Conservation (phyloP, 306 rosid species). For the Sesbania bispinosa region DNA sequence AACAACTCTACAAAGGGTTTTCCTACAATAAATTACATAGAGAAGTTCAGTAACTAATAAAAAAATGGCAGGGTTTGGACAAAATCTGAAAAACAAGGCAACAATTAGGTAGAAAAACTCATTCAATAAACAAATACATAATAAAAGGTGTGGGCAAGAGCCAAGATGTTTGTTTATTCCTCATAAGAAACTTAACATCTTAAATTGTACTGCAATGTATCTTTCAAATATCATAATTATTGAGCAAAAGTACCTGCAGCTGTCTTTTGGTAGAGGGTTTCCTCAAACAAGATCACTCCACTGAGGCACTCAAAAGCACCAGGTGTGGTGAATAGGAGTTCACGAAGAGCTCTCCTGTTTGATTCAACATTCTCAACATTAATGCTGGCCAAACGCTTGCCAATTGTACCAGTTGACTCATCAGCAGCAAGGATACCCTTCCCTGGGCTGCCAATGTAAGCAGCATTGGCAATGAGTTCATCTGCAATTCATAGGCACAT, state of each 20-base stretch:
- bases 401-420: slow-evolving; percentile 93
- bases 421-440: slow-evolving; percentile 99
- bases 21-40: slow-evolving; percentile 35
- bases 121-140: neutral
- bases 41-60: neutral
- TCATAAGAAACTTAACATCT: too few species aligned
- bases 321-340: slow-evolving; percentile 86
- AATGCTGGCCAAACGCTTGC: slow-evolving; percentile 83
- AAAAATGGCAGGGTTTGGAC: neutral
- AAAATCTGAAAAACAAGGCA: neutral
- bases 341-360: slow-evolving; percentile 76
- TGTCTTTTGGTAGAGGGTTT: slow-evolving; percentile 81
- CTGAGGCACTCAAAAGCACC: slow-evolving; percentile 69
- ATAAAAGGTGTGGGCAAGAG: neutral
- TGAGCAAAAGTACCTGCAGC: slow-evolving; percentile 46
- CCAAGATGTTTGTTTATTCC: neutral
- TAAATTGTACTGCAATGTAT: neutral
- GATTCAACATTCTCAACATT: slow-evolving; percentile 69
- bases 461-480: slow-evolving; percentile 84
- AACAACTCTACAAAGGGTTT: slow-evolving; percentile 63
- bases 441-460: slow-evolving; percentile 89
- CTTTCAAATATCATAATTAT: neutral
- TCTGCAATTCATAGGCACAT: slow-evolving; percentile 43
- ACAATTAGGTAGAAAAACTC: neutral
- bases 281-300: slow-evolving; percentile 88